Evolutionary conservation across 257 asterid species (phyloP).

Genomic region (Solanum clarkiae): DNA sequence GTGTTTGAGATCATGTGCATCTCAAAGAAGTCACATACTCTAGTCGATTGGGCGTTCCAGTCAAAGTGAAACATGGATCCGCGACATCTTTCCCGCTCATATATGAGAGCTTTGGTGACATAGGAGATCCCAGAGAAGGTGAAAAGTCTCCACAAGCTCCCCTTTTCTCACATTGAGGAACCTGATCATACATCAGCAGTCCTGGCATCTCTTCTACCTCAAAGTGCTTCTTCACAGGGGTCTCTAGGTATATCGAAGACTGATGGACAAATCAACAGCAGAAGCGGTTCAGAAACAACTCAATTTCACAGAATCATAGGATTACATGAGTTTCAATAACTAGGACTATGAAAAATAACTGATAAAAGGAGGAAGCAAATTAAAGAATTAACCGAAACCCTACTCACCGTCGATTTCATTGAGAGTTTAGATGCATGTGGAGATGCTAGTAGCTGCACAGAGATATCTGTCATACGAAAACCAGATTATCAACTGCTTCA

Average conservation of each 20-base stretch:
- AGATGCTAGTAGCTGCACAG: constrained; percentile 5
- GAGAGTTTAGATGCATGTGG: constrained; percentile 14
- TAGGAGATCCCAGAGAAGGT: constrained; percentile 41
- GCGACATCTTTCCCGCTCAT: constrained; percentile 33
- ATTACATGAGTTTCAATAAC: background rate
- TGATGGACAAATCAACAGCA: background rate
- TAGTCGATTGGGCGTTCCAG: constrained; percentile 25
- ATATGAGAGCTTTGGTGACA: constrained; percentile 25
- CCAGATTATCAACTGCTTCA: background rate
- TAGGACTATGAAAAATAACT: background rate
- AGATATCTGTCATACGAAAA: background rate
- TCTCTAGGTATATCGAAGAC: constrained; percentile 3
- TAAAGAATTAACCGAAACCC: background rate
- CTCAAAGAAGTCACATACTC: background rate
- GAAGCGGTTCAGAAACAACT: background rate
- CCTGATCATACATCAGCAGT: constrained; percentile 4
- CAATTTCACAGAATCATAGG: background rate
- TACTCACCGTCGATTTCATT: constrained; percentile 28
- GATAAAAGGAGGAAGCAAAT: background rate
- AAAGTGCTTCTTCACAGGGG: constrained; percentile 21
- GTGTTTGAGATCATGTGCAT: background rate
- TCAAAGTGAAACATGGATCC: constrained; percentile 25
- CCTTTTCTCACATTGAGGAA: background rate
- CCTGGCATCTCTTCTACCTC: constrained; percentile 42
- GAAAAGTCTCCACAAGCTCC: constrained; percentile 15